Conservation (phyloP, 805 yeast genomes). For the Pichia pseudocactophila region DNA sequence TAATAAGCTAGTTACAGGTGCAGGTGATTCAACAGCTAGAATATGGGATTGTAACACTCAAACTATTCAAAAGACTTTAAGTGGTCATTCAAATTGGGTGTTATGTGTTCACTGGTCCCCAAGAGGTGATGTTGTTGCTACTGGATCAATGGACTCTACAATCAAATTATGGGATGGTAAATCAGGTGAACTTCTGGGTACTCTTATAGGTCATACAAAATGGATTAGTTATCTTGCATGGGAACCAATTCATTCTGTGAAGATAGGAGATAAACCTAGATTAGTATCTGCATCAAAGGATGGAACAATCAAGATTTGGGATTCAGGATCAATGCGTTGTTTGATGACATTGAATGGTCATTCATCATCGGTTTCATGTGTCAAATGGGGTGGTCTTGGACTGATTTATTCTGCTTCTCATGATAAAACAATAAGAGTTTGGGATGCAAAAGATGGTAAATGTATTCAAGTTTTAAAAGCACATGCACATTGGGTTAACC, state of each 20-base stretch:
- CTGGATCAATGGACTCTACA: conserved; percentile 92
- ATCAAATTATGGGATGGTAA: conserved; percentile 79
- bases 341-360: conserved; percentile 77
- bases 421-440: conserved; percentile 85
- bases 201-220: conserved; percentile 74
- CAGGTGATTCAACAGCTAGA: conserved; percentile 93
- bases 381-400: conserved; percentile 93
- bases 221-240: conserved; percentile 87
- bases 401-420: conserved; percentile 87
- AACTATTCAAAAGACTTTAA: conserved; percentile 72
- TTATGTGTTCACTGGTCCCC: conserved; percentile 88
- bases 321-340: conserved; percentile 59
- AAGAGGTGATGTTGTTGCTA: conserved; percentile 82
- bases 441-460: conserved; percentile 78
- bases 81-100: conserved; percentile 92
- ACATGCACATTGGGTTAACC: conserved; percentile 98
- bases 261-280: conserved; percentile 56
- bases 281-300: conserved; percentile 88
- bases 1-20: conserved; percentile 83
- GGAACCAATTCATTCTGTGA: conserved; percentile 86
- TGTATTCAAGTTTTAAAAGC: conserved; percentile 71
- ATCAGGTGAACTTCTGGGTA: conserved; percentile 57
- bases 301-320: conserved; percentile 86
- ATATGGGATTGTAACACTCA: conserved; percentile 96
- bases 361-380: conserved; percentile 81